A percentile compares a stretch with the other conserved stretches of the same genome.
These are phyloP conservation scores for Urtica urens DNA, from an alignment of 306 rosid species.

Conservation along the genomic window DNA sequence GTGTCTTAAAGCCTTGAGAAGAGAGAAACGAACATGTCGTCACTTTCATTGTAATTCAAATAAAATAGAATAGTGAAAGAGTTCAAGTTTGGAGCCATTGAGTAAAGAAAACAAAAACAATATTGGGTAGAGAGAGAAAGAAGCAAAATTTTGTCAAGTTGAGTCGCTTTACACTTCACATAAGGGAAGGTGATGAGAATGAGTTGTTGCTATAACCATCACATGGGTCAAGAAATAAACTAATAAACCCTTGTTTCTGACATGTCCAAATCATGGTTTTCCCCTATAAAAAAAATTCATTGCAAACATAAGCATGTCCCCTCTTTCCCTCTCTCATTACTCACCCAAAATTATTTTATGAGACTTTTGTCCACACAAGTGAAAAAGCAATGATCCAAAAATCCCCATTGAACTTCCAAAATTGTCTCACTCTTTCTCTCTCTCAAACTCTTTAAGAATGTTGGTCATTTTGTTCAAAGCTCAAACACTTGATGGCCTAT, in stretches of 20 bases:
- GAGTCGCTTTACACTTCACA: slow-evolving; percentile 44
- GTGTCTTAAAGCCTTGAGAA: slow-evolving; percentile 66
- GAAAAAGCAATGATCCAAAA: slow-evolving; percentile 12
- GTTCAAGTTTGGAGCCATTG: not conserved
- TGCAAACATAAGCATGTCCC: slow-evolving; percentile 47
- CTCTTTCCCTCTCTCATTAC: slow-evolving; percentile 24
- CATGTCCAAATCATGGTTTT: slow-evolving; percentile 67
- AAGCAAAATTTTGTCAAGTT: slow-evolving; percentile 17
- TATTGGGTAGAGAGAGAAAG: not conserved
- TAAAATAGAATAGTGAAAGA: not conserved
- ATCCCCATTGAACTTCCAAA: slow-evolving; percentile 17
- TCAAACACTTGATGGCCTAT: not conserved
- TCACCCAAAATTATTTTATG: slow-evolving; percentile 13
- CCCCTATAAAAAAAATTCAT: slow-evolving; percentile 28
- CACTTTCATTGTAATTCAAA: not conserved
- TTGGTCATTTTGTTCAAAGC: not conserved
- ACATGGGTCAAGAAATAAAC: slow-evolving; percentile 44
- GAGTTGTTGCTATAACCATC: slow-evolving; percentile 34
- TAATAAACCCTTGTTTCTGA: slow-evolving; percentile 30
- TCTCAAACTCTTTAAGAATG: not conserved
- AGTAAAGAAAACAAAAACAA: not conserved
- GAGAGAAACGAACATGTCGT: slow-evolving; percentile 53
- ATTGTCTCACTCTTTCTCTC: slow-evolving; percentile 20
- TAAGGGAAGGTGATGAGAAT: slow-evolving; percentile 8
- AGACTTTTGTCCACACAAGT: slow-evolving; percentile 19